Evolutionary conservation across 75 land plant species (phyloP).

Genomic region (Chamaecyparis obtusa): DNA sequence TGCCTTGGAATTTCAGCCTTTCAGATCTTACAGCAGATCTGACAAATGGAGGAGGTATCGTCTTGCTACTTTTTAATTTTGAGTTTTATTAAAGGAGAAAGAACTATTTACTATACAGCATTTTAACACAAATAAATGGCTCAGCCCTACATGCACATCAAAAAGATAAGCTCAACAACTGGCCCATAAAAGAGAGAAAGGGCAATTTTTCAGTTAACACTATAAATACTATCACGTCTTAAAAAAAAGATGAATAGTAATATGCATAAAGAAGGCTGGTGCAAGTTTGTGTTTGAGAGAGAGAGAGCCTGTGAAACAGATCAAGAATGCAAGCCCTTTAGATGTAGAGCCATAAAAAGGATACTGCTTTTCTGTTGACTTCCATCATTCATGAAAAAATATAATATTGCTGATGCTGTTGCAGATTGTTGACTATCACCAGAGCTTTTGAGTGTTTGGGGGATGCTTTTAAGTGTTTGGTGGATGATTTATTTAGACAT

Average conservation of each 20-base stretch:
- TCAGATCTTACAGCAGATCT: constrained; percentile 89
- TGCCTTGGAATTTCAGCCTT: constrained; percentile 91
- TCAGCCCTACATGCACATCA: background rate
- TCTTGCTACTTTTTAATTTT: background rate
- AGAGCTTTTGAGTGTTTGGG: background rate
- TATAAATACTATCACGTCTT: background rate
- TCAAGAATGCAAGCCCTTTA: background rate
- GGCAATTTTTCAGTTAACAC: background rate
- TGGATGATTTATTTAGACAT: background rate
- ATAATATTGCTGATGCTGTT: background rate
- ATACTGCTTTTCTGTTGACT: background rate
- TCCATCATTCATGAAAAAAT: background rate
- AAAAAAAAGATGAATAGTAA: background rate
- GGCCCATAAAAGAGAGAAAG: background rate
- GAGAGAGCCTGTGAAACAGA: background rate
- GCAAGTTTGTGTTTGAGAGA: background rate
- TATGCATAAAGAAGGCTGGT: background rate
- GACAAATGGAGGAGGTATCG: constrained; percentile 73
- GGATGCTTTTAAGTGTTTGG: no score
- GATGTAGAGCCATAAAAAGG: background rate
- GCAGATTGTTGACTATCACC: background rate
- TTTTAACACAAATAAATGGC: background rate
- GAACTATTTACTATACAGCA: background rate
- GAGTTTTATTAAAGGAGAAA: background rate
- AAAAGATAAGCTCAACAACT: background rate